Evolutionary conservation across 352 stramenopile genomes (phyloP).

Genomic region (Peronosclerospora sorghi): DNA sequence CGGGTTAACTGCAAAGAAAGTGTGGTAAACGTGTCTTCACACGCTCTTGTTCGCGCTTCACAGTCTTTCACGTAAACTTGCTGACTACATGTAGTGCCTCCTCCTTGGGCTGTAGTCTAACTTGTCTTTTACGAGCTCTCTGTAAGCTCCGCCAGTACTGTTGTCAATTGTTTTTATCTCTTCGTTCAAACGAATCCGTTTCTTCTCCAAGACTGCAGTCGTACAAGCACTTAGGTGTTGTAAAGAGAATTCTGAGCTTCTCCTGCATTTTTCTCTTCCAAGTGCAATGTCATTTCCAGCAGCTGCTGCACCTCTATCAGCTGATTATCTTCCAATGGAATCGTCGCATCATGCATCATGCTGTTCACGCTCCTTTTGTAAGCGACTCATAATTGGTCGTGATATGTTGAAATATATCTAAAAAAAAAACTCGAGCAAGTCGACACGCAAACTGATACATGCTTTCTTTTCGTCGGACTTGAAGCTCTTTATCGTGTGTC

Average conservation of each 20-base stretch:
- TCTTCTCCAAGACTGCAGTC: slow-evolving; percentile 26
- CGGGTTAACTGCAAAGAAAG: slow-evolving; percentile 50
- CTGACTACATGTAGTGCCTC: slow-evolving; percentile 21
- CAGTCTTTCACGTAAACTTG: slow-evolving; percentile 13
- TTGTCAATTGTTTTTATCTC: slow-evolving; percentile 28
- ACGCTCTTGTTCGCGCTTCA: slow-evolving; percentile 23
- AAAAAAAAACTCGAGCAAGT: slow-evolving; percentile 41
- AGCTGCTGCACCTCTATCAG: slow-evolving; percentile 36
- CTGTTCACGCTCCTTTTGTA: slow-evolving; percentile 25
- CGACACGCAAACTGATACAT: slow-evolving; percentile 53
- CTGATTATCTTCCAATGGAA: slow-evolving; percentile 34
- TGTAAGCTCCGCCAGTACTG: slow-evolving; percentile 18
- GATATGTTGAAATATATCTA: slow-evolving; percentile 36
- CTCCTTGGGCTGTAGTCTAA: slow-evolving; percentile 39
- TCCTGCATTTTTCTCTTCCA: slow-evolving; percentile 44
- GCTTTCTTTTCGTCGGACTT: slow-evolving; percentile 56
- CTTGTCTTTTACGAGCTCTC: slow-evolving; percentile 46
- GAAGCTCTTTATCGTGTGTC: slow-evolving; percentile 30
- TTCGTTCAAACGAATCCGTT: slow-evolving; percentile 12
- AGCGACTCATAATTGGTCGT: slow-evolving; percentile 16
- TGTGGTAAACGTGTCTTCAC: slow-evolving; percentile 34
- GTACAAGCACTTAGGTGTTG: slow-evolving; percentile 28
- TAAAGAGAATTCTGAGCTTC: slow-evolving; percentile 18
- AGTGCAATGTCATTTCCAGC: slow-evolving; percentile 29
- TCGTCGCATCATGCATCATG: slow-evolving; percentile 21